Evolutionary conservation across 2,329 filamentous ascomycete genomes (phyloP).

Genomic region (Lachnellula willkommii): DNA sequence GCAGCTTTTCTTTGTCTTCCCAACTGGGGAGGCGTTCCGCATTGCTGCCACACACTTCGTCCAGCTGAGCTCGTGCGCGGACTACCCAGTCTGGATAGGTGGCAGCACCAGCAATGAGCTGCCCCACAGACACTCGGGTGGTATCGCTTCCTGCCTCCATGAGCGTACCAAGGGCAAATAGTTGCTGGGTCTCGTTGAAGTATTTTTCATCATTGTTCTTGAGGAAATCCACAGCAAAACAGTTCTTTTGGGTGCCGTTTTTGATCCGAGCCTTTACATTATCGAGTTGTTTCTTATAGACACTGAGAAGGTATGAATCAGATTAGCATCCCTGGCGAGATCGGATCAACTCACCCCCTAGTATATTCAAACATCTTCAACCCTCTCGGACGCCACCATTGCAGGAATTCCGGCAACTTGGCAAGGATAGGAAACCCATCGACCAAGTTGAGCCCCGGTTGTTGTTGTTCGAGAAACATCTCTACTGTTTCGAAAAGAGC

Average conservation of each 20-base stretch:
- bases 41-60: constrained; percentile 37
- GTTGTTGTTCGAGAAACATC: constrained; percentile 24
- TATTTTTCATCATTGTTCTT: constrained; percentile 21
- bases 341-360: constrained; percentile 5
- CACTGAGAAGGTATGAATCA: constrained; percentile 3
- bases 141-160: constrained; percentile 42
- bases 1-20: constrained; percentile 38
- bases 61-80: constrained; percentile 39
- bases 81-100: constrained; percentile 15
- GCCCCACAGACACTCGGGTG: constrained; percentile 32
- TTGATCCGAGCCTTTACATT: constrained; percentile 21
- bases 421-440: constrained; percentile 32
- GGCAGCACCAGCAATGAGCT: constrained; percentile 30
- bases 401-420: constrained; percentile 26
- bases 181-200: constrained; percentile 22
- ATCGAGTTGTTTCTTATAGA: constrained; percentile 25
- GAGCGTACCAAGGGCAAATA: constrained; percentile 32
- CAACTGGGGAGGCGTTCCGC: constrained; percentile 40
- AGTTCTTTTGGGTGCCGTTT: constrained; percentile 25
- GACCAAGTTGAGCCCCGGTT: constrained; percentile 31
- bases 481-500: constrained; percentile 22
- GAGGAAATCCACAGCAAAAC: constrained; percentile 31
- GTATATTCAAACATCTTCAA: constrained; percentile 19
- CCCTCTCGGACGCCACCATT: constrained; percentile 30
- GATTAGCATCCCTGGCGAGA: not conserved